A percentile compares a stretch with the other conserved stretches of the same genome.
These are phyloP conservation scores for Wilcoxina mikolae DNA, from an alignment of 495 filamentous ascomycete genomes.

Conservation along the genomic window DNA sequence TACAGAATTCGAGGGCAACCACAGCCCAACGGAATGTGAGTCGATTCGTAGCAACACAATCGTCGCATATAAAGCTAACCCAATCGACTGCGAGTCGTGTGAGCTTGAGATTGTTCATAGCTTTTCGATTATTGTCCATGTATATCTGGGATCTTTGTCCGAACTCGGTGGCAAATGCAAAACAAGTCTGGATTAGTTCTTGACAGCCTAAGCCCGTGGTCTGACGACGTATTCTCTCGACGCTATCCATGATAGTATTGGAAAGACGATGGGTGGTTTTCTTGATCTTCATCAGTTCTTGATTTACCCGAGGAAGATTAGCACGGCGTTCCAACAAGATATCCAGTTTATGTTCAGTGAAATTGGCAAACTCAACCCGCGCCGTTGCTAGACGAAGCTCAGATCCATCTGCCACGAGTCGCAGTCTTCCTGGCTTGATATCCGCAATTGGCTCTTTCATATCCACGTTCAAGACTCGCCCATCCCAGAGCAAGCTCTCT, in stretches of 20 bases:
- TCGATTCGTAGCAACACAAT: conserved; percentile 84
- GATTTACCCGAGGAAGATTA: conserved; percentile 81
- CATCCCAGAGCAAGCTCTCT: conserved; percentile 62
- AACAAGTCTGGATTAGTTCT: conserved; percentile 95
- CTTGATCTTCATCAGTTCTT: conserved; percentile 85
- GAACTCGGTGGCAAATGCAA: conserved; percentile 95
- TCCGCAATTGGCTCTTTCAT: conserved; percentile 69
- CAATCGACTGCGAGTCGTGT: conserved; percentile 88
- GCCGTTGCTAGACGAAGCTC: conserved; percentile 65
- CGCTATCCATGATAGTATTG: conserved; percentile 99
- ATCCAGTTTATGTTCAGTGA: conserved; percentile 64
- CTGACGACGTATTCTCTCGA: conserved; percentile 77
- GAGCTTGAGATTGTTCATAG: conserved; percentile 91
- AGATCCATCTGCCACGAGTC: conserved; percentile 80
- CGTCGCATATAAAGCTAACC: conserved; percentile 95
- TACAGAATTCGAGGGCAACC: conserved; percentile 84
- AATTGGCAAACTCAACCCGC: conserved; percentile 56
- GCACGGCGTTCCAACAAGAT: conserved; percentile 83
- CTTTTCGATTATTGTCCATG: conserved; percentile 82
- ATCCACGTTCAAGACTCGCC: conserved; percentile 52
- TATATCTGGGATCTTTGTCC: conserved; percentile 83
- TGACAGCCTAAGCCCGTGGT: conserved; percentile 75
- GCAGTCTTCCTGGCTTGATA: conserved; percentile 70
- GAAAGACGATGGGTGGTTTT: conserved; percentile 90
- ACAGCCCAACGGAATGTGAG: conserved; percentile 97